A percentile compares a stretch with the other conserved stretches of the same genome.
These are phyloP conservation scores for Thraustochytrium striatum DNA, from an alignment of 352 stramenopile genomes.

Conservation along the genomic window DNA sequence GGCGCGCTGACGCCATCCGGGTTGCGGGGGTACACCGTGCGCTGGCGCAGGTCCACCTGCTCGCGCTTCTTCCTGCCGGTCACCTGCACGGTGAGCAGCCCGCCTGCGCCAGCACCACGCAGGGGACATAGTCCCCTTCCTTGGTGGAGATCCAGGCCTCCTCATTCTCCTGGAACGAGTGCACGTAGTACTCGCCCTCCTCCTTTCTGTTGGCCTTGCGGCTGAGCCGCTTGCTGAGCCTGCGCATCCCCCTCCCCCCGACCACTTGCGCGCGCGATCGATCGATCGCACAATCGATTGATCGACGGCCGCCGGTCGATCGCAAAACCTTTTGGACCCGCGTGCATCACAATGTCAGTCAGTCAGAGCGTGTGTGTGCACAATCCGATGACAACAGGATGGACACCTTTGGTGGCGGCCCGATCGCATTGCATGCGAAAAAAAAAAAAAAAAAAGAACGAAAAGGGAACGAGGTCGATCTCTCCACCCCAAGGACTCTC, in stretches of 20 bases:
- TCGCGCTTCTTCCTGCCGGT: not conserved
- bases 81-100: slow-evolving; percentile 17
- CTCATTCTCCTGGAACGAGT: slow-evolving; percentile 5
- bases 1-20: slow-evolving; percentile 50
- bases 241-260: not conserved
- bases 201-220: not conserved
- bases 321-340: too few species aligned
- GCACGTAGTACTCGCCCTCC: not conserved
- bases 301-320: too few species aligned
- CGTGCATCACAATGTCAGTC: too few species aligned
- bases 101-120: slow-evolving; percentile 12
- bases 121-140: slow-evolving; percentile 3
- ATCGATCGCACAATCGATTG: too few species aligned
- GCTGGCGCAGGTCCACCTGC: slow-evolving; percentile 25
- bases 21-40: not conserved
- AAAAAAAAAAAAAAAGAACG: too few species aligned
- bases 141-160: slow-evolving; percentile 3
- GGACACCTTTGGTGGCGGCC: too few species aligned
- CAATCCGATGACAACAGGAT: too few species aligned
- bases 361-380: too few species aligned
- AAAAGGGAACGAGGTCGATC: too few species aligned
- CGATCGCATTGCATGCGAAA: too few species aligned
- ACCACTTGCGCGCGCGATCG: too few species aligned
- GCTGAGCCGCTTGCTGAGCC: not conserved
- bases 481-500: too few species aligned